Conservation (phyloP, 2,329 filamentous ascomycete species). For the Tolypocladium ophioglossoides region DNA sequence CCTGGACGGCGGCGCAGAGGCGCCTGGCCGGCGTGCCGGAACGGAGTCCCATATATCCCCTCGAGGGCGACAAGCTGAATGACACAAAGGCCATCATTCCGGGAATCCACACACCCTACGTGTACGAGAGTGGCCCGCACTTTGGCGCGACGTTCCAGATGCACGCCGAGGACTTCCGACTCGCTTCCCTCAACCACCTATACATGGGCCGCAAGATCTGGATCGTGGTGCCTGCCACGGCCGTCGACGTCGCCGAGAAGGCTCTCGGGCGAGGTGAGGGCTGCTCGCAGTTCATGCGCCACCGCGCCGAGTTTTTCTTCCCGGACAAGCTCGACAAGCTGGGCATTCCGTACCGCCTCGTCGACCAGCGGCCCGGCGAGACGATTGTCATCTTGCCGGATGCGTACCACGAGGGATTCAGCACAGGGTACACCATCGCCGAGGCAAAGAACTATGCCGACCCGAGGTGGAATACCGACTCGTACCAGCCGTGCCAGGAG, state of each 20-base stretch:
- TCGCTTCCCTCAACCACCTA: constrained; percentile 27
- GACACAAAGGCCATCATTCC: constrained; percentile 26
- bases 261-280: constrained; percentile 19
- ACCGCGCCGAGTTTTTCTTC: constrained; percentile 29
- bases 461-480: constrained; percentile 21
- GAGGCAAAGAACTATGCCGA: constrained; percentile 31
- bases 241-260: constrained; percentile 22
- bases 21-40: constrained; percentile 23
- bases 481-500: constrained; percentile 22
- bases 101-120: constrained; percentile 29
- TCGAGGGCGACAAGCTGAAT: constrained; percentile 26
- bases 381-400: constrained; percentile 29
- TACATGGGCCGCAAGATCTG: constrained; percentile 30
- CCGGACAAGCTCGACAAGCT: constrained; percentile 27
- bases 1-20: constrained; percentile 25
- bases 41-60: constrained; percentile 24
- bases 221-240: constrained; percentile 26
- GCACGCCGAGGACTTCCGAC: constrained; percentile 28
- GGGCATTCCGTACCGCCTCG: constrained; percentile 24
- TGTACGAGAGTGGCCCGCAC: constrained; percentile 26
- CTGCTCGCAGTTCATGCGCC: constrained; percentile 30
- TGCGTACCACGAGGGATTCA: constrained; percentile 29
- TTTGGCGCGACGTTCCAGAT: constrained; percentile 30
- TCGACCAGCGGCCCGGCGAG: constrained; percentile 27
- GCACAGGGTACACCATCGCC: constrained; percentile 29